phyloP scores from a whole-genome alignment of 2,329 filamentous ascomycete genomes.

The Aspergillus vadensis region DNA sequence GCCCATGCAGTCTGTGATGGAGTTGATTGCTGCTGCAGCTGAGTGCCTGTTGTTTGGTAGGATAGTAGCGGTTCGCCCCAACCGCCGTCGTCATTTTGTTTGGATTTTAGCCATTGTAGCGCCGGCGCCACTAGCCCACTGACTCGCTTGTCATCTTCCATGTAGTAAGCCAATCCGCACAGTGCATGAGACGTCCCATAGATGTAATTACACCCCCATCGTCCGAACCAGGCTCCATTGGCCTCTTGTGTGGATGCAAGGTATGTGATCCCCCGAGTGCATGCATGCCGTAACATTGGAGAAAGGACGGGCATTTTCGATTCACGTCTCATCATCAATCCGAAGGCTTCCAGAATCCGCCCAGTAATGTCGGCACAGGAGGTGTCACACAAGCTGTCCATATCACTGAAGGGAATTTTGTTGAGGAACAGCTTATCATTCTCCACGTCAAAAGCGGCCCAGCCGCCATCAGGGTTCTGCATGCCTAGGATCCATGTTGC shows the following conservation, averaged over 20 bases:
- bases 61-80: conserved; percentile 34
- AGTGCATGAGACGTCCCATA: conserved; percentile 38
- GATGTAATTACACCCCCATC: conserved; percentile 40
- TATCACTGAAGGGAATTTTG: conserved; percentile 42
- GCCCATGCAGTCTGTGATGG: conserved; percentile 40
- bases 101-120: conserved; percentile 26
- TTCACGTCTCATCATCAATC: conserved; percentile 21
- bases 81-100: conserved; percentile 35
- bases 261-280: conserved; percentile 25
- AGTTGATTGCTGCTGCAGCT: conserved; percentile 25
- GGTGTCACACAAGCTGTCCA: conserved; percentile 38
- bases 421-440: conserved; percentile 39
- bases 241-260: conserved; percentile 28
- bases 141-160: background rate
- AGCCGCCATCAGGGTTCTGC: conserved; percentile 43
- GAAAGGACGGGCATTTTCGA: background rate
- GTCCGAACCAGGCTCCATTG: conserved; percentile 34
- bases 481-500: conserved; percentile 37
- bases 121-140: conserved; percentile 5
- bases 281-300: conserved; percentile 10
- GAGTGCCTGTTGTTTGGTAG: conserved; percentile 21
- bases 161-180: conserved; percentile 31
- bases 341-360: conserved; percentile 34
- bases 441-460: conserved; percentile 39
- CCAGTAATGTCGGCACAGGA: conserved; percentile 39